These are phyloP conservation scores for Rhynchosporium secalis DNA, from an alignment of 2,329 filamentous ascomycete species.

Conservation along the genomic window DNA sequence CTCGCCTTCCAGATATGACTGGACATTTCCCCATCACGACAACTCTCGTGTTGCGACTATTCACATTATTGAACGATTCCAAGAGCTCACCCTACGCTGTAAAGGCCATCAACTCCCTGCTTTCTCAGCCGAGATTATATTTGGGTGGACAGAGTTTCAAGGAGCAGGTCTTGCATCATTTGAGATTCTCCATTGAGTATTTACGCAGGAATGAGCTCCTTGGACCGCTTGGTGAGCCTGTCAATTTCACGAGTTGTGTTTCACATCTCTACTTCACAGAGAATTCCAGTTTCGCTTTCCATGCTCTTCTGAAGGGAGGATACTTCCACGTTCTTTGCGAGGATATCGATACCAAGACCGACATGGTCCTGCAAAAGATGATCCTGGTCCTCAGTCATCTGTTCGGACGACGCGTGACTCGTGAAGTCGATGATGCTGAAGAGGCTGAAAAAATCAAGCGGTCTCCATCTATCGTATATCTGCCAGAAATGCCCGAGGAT, in stretches of 20 bases:
- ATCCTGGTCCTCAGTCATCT: conserved; percentile 70
- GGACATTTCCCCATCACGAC: conserved; percentile 80
- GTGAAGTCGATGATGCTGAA: conserved; percentile 50
- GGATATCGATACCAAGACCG: conserved; percentile 51
- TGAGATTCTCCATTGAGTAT: conserved; percentile 81
- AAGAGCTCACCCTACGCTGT: conserved; percentile 62
- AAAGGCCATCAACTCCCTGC: conserved; percentile 62
- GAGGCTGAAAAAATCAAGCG: conserved; percentile 51
- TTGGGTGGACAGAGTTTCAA: conserved; percentile 68
- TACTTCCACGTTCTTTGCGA: conserved; percentile 68
- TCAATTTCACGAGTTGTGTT: conserved; percentile 72
- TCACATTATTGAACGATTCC: conserved; percentile 66
- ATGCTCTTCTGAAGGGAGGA: conserved; percentile 67
- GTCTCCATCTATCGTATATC: conserved; percentile 63
- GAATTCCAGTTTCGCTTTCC: conserved; percentile 74
- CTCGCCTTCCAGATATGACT: conserved; percentile 69
- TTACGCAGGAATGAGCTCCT: conserved; percentile 68
- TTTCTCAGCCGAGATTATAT: conserved; percentile 70
- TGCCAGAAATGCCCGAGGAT: conserved; percentile 60
- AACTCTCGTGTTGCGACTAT: conserved; percentile 67
- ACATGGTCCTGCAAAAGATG: conserved; percentile 56
- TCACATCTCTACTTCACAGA: conserved; percentile 76
- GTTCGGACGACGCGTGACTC: conserved; percentile 61
- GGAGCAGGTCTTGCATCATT: conserved; percentile 70
- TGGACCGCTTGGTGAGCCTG: conserved; percentile 57